Base-by-base conservation (phyloP, 2,329 filamentous ascomycete species). In the Cordyceps fumosorosea region DNA sequence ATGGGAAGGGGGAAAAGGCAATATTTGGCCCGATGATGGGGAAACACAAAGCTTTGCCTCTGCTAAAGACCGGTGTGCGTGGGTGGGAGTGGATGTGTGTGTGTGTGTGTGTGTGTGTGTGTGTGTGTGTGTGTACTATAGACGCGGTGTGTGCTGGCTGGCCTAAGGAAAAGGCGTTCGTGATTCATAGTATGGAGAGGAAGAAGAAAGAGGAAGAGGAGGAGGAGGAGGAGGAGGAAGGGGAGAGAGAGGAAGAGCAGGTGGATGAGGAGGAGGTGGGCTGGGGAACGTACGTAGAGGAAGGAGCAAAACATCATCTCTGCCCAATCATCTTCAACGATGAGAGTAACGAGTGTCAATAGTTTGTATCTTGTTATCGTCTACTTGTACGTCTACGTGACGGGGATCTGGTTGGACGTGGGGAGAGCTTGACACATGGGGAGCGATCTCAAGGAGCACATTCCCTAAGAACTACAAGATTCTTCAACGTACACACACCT, bases 1-100 rank as follows among this genome's bases (percentile, higher is more conserved):
- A 58, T 45, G 24, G 37, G 14, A 8, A n/a, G 40, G 14, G 8
- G 11, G 16, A 44, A 44, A 42, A n/a, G 20, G 12, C 32, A 50
- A 40, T 58, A 58, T 50, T 50, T 50, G n/a, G 42, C 22, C 42
- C n/a, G 18, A 34, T 40, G 20, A 50, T 58, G 45, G 56, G 53
- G 56, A 59, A 52, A 51, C 56, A 59, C 45, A 52, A 37, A 42
- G 18, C 34, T 40, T 44, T n/a, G 44, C 53, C 22, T 34, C 5
- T 12, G 6, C 16, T 29, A 58, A 58, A 58, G 56, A 58, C 45
- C 56, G 56, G 56, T 58, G 56, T 58, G 56, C 45, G 16, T 47
- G 29, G 29, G 56, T 40, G 56, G 50, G 56, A 29, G 16, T 47
- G n/a, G n/a, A n/a, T n/a, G n/a, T n/a, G 24, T 16, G 5, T 32